A percentile compares a stretch with the other conserved stretches of the same genome.
Evolutionary conservation across 208 protist species (phyloP).

Genomic region (Novymonas esmeraldas): DNA sequence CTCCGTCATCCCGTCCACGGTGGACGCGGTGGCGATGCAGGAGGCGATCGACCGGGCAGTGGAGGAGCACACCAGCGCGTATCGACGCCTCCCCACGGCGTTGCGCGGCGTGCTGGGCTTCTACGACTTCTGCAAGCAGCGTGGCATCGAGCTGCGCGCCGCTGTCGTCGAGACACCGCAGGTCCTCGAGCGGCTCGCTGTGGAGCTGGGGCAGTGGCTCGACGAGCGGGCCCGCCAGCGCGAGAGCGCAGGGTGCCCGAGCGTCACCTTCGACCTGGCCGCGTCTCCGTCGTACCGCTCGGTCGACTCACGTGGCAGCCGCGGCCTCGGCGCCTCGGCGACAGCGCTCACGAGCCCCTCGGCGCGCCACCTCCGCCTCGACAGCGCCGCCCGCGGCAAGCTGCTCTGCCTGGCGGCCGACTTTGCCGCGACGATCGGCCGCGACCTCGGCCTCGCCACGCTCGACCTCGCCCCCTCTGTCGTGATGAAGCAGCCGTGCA

Average conservation of each 20-base stretch:
- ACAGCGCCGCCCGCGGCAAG: conserved; percentile 24
- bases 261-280: neutral
- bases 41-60: neutral
- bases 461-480: conserved; percentile 25
- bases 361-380: conserved; percentile 12
- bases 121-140: conserved; percentile 50
- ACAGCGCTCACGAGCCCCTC: no score
- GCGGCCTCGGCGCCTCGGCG: neutral
- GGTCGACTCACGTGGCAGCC: neutral
- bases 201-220: conserved; percentile 27
- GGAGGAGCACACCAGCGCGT: neutral
- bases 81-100: conserved; percentile 13
- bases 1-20: conserved; percentile 15
- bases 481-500: conserved; percentile 33
- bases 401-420: conserved; percentile 26
- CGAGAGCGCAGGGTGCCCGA: conserved; percentile 10
- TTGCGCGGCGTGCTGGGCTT: conserved; percentile 39
- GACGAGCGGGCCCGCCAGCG: conserved; percentile 4
- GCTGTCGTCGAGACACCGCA: conserved; percentile 37
- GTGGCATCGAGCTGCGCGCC: conserved; percentile 40
- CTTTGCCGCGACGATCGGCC: conserved; percentile 34
- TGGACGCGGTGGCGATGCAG: conserved; percentile 8
- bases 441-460: conserved; percentile 39
- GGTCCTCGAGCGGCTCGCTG: conserved; percentile 35
- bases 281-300: neutral